Base-by-base conservation (phyloP, 257 asterid species). In the Craterostigma plantagineum region DNA sequence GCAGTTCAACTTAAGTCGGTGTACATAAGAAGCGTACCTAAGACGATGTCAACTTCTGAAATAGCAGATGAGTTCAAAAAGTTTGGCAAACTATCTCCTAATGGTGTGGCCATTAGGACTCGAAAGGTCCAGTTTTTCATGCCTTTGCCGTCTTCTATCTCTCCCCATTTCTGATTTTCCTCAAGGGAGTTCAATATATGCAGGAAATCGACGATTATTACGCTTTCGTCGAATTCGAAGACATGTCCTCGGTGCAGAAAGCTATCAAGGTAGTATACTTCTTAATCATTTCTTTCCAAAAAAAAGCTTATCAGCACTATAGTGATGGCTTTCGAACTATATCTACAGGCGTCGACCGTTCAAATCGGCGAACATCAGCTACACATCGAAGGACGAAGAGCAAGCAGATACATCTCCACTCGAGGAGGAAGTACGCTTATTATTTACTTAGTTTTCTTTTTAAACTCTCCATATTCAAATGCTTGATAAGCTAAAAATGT, bases 81-180 rank as follows among this genome's bases (percentile, higher is more conserved):
- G 76, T 90, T 90, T 45, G 98, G 98, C 34, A 79, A 66, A 63
- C 71, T 90, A 50, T 68, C 44, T 65, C 83, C 75, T 41, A 91
- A 83, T 68, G 94, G 92, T 27, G 98, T 90, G 44, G 98, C 98
- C 52, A 90, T 90, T 44, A 76, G 98, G 69, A 79, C 98, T 45
- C 85, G 98, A 38, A 90, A 90, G 98, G 98, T 80, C 45, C 36
- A 72, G 36, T 66, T 50, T 54, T 0, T 36, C 12, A 12, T 9
- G 49, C 45, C 49, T 42, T 33, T 35, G 46, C 49, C 33, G 49
- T 38, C 23, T 16, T 45, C 18, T 10, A 27, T 42, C 15, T 51
- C 23, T 15, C 34, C 14, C 14, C 45, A 40, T 14, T 55, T 30
- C 40, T 14, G 14, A 37, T 42, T 48, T 47, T 18, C 10, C 14